A percentile compares a stretch with the other conserved stretches of the same genome.
Conservation (phyloP, 169 alveolate species). For the Plasmodium vinckei region DNA sequence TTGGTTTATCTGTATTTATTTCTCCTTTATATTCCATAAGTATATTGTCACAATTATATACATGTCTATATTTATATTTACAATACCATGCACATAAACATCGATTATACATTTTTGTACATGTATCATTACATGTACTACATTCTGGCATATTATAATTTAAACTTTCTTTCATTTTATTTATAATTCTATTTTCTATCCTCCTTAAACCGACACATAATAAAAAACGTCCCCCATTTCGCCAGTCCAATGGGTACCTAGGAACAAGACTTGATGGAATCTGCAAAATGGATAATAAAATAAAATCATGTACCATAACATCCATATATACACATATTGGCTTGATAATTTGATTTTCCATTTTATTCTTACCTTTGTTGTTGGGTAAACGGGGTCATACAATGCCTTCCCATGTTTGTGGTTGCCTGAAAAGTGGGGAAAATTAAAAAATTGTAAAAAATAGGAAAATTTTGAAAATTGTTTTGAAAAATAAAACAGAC, state of each 20-base stretch:
- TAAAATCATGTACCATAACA: background rate
- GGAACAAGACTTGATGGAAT: conserved; percentile 89
- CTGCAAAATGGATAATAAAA: conserved; percentile 56
- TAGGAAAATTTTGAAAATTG: background rate
- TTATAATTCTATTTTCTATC: conserved; percentile 83
- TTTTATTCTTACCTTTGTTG: conserved; percentile 83
- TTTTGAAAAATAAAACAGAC: background rate
- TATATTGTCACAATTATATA: conserved; percentile 73
- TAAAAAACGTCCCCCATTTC: conserved; percentile 91
- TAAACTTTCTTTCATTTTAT: conserved; percentile 80
- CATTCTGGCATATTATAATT: conserved; percentile 83
- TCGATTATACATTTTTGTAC: conserved; percentile 82
- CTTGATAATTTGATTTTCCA: too few species aligned
- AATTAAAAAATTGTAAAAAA: too few species aligned
- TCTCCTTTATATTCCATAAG: conserved; percentile 82
- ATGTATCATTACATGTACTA: conserved; percentile 81
- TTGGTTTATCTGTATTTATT: conserved; percentile 77
- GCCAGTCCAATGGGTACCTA: conserved; percentile 90
- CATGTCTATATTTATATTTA: conserved; percentile 63
- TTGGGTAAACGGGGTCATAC: conserved; percentile 90
- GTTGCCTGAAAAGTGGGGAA: conserved; percentile 83
- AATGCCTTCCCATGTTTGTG: conserved; percentile 88
- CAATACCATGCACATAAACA: conserved; percentile 85
- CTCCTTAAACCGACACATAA: conserved; percentile 86
- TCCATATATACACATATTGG: background rate